Base-by-base conservation (phyloP, 176 grass and related monocot species). In the Urochloa ruziziensis region DNA sequence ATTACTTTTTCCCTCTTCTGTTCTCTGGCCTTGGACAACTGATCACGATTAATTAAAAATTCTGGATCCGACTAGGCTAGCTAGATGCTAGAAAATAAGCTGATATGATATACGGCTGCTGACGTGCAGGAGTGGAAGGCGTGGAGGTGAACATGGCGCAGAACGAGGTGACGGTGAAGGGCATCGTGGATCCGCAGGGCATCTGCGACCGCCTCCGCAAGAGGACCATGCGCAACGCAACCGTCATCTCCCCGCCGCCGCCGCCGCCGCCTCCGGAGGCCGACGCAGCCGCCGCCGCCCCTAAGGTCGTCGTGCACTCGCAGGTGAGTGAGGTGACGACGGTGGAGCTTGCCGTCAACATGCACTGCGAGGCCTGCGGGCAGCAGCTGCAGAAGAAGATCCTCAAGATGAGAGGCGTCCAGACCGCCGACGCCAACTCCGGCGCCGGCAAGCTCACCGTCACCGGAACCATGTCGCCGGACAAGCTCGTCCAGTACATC, bases 361-460 rank as follows among this genome's bases (percentile, higher is more conserved):
- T 97, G 94, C 94, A 97, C 84, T 97, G 94, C 64, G 92, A 97
- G 62, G 92, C 94, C 73, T 97, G 94, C 70, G 90, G 92, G 1
- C 67, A 89, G 61, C 94, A 94, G 44, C 86, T 97, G 36, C 84
- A 89, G 25, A 85, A 40, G 36, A 97, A 89, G 86, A 89, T 97
- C 8, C 48, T 90, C 44, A 89, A 86, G 77, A 92, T 97, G 86
- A 89, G 51, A 87, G 92, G 94, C 14, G 94, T 97, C 17, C 88
- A 92, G 61, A 74, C 44, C 3, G 92, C 89, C 0, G 48, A 89
- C 23, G 89, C 94, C 2, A 78, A 97, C 39, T 72, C 89, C 24
- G 56, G 60, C 35, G 61, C 90, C 6, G 80, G 88, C 15, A 90
- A 66, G 82, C 90, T 97, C 30, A 90, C 60, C 0, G 92, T 97